phyloP scores from a whole-genome alignment of 768 basidiomycete species.

The Termitomyces bulborhizus region DNA sequence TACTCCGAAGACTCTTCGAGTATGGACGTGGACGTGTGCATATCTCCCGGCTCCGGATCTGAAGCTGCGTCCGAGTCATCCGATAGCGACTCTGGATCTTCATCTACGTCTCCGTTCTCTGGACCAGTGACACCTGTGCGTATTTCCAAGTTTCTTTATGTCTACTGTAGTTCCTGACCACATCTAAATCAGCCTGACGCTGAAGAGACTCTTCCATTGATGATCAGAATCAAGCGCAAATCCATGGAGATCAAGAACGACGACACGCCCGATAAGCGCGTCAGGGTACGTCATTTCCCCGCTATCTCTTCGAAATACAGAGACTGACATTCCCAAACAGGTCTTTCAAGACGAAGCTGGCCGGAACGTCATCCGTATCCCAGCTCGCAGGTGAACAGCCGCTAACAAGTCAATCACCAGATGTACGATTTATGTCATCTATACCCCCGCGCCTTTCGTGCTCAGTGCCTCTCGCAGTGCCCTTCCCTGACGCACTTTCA shows the following conservation, averaged over 20 bases:
- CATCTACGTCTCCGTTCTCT: constrained; percentile 14
- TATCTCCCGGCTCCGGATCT: constrained; percentile 7
- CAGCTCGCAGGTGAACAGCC: constrained; percentile 7
- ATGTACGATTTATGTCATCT: neutral
- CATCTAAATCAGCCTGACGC: neutral
- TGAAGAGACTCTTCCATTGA: constrained; percentile 14
- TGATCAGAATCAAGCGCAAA: constrained; percentile 32
- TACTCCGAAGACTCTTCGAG: constrained; percentile 5
- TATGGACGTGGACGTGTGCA: constrained; percentile 13
- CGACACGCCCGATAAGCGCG: constrained; percentile 27
- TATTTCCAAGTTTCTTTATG: neutral
- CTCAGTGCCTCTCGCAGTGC: neutral
- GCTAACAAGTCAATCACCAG: constrained; percentile 2
- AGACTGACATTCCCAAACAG: neutral
- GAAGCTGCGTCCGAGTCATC: constrained; percentile 9
- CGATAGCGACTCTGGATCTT: constrained; percentile 10
- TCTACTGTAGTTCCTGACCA: neutral
- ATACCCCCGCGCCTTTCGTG: too few relatives aligned
- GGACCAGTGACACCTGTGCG: constrained; percentile 26
- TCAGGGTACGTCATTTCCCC: constrained; percentile 22
- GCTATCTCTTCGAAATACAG: neutral
- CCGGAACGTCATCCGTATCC: constrained; percentile 12
- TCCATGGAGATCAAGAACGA: constrained; percentile 15
- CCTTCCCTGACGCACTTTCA: neutral
- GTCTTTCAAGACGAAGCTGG: constrained; percentile 14